phyloP scores from a whole-genome alignment of 768 basidiomycete genomes.

The Calocera viscosa region DNA sequence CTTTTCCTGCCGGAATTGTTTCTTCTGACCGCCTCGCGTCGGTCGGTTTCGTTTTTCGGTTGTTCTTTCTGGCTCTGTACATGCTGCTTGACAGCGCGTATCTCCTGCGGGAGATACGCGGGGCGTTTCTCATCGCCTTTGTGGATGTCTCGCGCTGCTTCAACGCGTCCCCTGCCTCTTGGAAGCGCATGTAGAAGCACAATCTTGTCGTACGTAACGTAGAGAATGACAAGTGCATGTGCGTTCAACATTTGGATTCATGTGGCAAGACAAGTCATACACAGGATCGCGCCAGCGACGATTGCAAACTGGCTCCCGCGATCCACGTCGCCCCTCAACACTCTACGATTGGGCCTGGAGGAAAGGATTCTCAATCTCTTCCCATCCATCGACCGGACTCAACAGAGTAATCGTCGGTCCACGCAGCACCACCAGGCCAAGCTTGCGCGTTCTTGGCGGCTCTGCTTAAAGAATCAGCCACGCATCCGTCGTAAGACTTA shows the following conservation, averaged over 20 bases:
- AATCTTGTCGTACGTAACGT: conserved; percentile 1
- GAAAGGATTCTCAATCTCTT: conserved; percentile 90
- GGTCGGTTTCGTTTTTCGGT: conserved; percentile 6
- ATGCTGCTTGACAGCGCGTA: background rate
- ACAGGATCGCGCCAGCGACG: background rate
- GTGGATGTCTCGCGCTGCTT: too few relatives aligned
- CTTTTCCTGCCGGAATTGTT: background rate
- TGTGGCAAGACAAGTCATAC: background rate
- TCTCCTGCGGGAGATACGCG: background rate
- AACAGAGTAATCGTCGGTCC: conserved; percentile 91
- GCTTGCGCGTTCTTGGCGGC: conserved; percentile 20
- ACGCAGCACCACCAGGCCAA: conserved; percentile 81
- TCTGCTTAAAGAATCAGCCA: conserved; percentile 8
- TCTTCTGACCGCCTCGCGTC: background rate
- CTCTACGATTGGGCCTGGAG: conserved; percentile 15
- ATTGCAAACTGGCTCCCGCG: conserved; percentile 1
- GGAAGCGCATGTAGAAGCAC: background rate
- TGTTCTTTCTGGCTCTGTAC: background rate
- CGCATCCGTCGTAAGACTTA: conserved; percentile 13
- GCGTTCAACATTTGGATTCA: background rate
- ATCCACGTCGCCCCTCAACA: background rate
- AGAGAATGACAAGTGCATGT: background rate
- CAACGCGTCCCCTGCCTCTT: background rate
- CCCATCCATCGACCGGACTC: conserved; percentile 88
- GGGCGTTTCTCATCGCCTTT: background rate